Conservation (phyloP, 352 stramenopile species). For the Aphanomyces euteiches region DNA sequence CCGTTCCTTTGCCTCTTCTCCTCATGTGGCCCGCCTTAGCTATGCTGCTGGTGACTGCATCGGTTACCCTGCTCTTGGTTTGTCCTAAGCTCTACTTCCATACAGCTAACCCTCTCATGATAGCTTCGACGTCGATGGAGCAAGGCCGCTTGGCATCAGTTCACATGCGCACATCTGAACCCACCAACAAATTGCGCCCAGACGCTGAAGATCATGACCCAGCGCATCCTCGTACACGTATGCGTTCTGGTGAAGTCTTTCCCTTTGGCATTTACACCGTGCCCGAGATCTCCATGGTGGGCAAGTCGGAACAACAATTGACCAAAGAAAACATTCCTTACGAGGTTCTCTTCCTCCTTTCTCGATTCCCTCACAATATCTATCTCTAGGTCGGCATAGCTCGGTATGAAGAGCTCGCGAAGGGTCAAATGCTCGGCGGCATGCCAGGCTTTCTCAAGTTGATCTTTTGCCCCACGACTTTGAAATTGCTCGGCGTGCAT, state of each 20-base stretch:
- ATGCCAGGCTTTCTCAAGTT: conserved; percentile 85
- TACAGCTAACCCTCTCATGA: not conserved
- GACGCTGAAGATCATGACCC: conserved; percentile 56
- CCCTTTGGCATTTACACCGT: conserved; percentile 91
- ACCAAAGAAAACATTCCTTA: conserved; percentile 77
- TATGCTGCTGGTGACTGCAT: conserved; percentile 89
- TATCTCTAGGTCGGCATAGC: conserved; percentile 57
- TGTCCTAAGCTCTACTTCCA: not conserved
- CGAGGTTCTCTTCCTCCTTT: conserved; percentile 37
- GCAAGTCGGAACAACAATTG: conserved; percentile 85
- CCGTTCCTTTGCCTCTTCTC: not conserved
- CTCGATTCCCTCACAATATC: not conserved
- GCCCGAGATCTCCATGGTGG: conserved; percentile 88
- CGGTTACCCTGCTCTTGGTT: conserved; percentile 70
- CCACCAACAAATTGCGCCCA: conserved; percentile 52
- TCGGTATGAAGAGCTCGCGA: conserved; percentile 84
- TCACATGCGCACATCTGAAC: conserved; percentile 78
- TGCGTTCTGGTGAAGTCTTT: conserved; percentile 81
- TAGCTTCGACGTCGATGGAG: conserved; percentile 88
- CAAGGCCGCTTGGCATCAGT: conserved; percentile 81
- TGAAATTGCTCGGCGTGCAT: conserved; percentile 84
- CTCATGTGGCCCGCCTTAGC: conserved; percentile 35
- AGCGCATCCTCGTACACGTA: conserved; percentile 65
- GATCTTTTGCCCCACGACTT: conserved; percentile 71
- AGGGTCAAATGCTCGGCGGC: conserved; percentile 85